phyloP scores from a whole-genome alignment of 306 rosid species.

The Rubus idaeus region DNA sequence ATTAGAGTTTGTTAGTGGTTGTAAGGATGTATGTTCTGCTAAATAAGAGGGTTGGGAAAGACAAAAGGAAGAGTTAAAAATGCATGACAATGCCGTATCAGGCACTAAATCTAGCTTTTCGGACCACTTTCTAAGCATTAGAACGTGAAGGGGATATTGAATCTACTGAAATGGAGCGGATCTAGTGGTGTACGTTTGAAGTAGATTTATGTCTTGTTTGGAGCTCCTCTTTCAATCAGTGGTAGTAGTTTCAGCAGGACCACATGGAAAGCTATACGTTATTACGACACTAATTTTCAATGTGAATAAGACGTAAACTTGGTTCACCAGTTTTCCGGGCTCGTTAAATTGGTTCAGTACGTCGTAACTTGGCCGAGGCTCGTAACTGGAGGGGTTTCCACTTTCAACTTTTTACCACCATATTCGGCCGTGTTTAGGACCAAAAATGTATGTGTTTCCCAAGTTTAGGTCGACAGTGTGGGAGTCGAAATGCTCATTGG shows the following conservation, averaged over 20 bases:
- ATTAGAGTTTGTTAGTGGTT: background rate
- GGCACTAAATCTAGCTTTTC: slow-evolving; percentile 23
- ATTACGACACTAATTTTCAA: background rate
- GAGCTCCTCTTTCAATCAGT: slow-evolving; percentile 21
- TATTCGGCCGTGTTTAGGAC: background rate
- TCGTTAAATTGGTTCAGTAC: background rate
- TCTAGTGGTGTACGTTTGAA: slow-evolving; percentile 38
- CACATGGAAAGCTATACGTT: slow-evolving; percentile 36
- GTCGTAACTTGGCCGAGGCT: background rate
- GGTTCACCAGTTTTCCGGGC: background rate
- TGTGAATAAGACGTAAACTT: no score
- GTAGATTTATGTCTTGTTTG: slow-evolving; percentile 38
- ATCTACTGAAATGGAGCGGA: slow-evolving; percentile 24
- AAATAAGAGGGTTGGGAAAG: slow-evolving; percentile 19
- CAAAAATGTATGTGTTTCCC: background rate
- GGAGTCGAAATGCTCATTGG: no score
- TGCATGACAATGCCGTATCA: slow-evolving; percentile 36
- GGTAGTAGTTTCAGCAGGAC: slow-evolving; percentile 46
- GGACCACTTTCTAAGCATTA: slow-evolving; percentile 29
- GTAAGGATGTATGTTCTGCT: background rate
- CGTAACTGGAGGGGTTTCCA: background rate
- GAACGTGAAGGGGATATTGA: slow-evolving; percentile 39
- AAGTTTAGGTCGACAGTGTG: background rate
- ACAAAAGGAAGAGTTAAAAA: slow-evolving; percentile 23
- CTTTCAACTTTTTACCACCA: no score